Conservation (phyloP, 192 early-diverging fungal species). For the Helicostylum pulchrum region DNA sequence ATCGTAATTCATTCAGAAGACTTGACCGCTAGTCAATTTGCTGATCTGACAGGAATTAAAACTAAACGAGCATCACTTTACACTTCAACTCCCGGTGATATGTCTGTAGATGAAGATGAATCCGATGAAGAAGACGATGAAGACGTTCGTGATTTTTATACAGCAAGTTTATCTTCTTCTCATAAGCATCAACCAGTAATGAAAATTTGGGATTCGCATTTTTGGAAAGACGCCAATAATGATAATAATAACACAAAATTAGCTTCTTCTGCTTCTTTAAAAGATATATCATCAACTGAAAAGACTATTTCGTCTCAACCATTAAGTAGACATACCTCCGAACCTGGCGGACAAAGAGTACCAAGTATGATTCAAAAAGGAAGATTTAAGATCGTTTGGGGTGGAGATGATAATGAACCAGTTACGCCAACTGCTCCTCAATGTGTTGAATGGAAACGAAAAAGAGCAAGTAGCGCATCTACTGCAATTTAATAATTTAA, state of each 20-base stretch:
- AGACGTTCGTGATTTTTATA: no score
- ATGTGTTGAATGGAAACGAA: slow-evolving; percentile 26
- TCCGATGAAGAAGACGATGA: slow-evolving; percentile 9
- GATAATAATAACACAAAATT: not conserved
- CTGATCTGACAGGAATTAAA: slow-evolving; percentile 29
- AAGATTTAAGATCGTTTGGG: slow-evolving; percentile 29
- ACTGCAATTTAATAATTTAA: not conserved
- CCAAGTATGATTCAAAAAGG: slow-evolving; percentile 26
- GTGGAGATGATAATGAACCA: slow-evolving; percentile 11
- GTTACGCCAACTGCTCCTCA: slow-evolving; percentile 6
- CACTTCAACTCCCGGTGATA: not conserved
- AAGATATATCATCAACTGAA: not conserved
- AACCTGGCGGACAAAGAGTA: slow-evolving; percentile 8
- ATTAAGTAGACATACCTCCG: not conserved
- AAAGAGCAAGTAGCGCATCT: slow-evolving; percentile 7
- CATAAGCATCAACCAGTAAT: not conserved
- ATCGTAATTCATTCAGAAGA: slow-evolving; percentile 22
- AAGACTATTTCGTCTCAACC: slow-evolving; percentile 5
- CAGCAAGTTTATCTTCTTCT: no score
- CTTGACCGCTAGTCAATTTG: slow-evolving; percentile 32
- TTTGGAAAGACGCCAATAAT: slow-evolving; percentile 17
- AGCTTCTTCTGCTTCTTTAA: not conserved
- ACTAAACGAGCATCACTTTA: not conserved
- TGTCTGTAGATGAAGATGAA: not conserved
- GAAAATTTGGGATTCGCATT: slow-evolving; percentile 24